Evolutionary conservation across 1,139 yeast genomes (phyloP).

Genomic region (Suhomyces kunorum): DNA sequence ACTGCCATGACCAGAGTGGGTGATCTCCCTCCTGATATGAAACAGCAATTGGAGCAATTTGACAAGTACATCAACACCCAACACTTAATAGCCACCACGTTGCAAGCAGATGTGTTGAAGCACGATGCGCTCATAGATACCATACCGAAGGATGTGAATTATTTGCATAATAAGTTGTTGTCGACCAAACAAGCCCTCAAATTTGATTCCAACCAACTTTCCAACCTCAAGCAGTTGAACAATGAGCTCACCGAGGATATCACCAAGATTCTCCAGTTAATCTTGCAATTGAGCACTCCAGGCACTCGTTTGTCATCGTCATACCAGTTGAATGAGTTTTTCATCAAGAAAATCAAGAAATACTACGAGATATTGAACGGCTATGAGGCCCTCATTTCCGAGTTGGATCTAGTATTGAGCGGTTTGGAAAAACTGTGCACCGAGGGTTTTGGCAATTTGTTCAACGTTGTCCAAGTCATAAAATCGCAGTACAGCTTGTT

Average conservation of each 20-base stretch:
- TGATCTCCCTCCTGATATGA: conserved; percentile 78
- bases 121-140: conserved; percentile 74
- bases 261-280: conserved; percentile 64
- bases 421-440: conserved; percentile 48
- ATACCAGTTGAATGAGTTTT: conserved; percentile 48
- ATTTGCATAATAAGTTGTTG: conserved; percentile 60
- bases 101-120: conserved; percentile 61
- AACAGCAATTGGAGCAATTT: conserved; percentile 71
- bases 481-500: conserved; percentile 81
- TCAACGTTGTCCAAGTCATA: conserved; percentile 62
- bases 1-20: conserved; percentile 87
- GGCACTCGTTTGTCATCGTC: conserved; percentile 65
- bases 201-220: conserved; percentile 40
- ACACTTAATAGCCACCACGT: conserved; percentile 76
- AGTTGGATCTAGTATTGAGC: conserved; percentile 55
- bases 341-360: conserved; percentile 59
- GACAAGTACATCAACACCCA: conserved; percentile 85
- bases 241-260: conserved; percentile 70
- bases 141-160: conserved; percentile 82
- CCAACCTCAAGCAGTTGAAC: conserved; percentile 39
- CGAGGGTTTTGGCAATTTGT: conserved; percentile 54
- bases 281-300: conserved; percentile 66
- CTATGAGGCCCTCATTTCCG: conserved; percentile 75
- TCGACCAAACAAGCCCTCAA: conserved; percentile 69
- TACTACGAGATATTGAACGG: conserved; percentile 65